Evolutionary conservation across 2,329 filamentous ascomycete genomes (phyloP).

Genomic region (Colletotrichum sp.): DNA sequence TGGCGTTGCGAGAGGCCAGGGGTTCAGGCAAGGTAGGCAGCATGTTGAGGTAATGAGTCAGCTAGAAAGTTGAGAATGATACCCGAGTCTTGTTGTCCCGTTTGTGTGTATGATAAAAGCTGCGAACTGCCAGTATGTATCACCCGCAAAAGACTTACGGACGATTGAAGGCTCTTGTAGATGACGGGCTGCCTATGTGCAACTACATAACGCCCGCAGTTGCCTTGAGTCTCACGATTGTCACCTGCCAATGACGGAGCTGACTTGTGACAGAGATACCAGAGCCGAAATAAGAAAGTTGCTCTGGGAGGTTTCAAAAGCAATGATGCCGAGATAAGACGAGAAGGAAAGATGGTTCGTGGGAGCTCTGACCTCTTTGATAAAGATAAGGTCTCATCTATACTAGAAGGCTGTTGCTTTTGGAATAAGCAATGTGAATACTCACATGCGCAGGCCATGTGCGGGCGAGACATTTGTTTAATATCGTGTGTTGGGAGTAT

Average conservation of each 20-base stretch:
- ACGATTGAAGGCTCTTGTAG: neutral
- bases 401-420: neutral
- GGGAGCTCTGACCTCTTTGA: neutral
- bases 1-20: neutral
- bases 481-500: neutral
- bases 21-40: slow-evolving; percentile 3
- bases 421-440: neutral
- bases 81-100: slow-evolving; percentile 37
- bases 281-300: neutral
- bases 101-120: neutral
- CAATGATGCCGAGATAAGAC: neutral
- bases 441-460: neutral
- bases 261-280: neutral
- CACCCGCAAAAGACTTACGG: too few relatives aligned
- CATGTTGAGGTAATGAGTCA: slow-evolving; percentile 21
- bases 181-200: accelerated
- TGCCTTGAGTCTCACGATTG: neutral
- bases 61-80: slow-evolving; percentile 37
- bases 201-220: neutral
- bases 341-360: neutral
- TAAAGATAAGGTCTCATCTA: neutral
- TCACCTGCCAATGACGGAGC: neutral
- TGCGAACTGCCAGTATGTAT: too few relatives aligned
- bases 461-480: neutral
- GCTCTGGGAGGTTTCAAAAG: neutral